Evolutionary conservation across 345 rosid genomes (phyloP).

Genomic region (Eucalyptus pumila): DNA sequence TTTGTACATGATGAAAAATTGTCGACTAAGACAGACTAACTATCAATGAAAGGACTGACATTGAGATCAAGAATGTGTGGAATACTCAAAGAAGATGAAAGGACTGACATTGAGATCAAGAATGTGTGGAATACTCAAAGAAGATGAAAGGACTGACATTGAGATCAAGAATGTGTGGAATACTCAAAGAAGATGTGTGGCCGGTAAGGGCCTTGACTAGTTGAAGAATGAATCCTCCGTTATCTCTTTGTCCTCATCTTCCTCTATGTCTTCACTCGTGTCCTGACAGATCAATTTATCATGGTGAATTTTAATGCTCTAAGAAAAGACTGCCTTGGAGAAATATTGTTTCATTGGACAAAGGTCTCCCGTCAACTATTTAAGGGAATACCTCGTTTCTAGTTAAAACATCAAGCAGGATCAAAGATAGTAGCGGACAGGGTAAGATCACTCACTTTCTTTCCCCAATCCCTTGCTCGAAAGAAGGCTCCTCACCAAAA

Average conservation of each 20-base stretch:
- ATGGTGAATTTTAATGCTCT: neutral
- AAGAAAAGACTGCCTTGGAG: neutral
- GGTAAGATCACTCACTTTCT: neutral
- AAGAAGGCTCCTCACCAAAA: neutral
- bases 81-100: conserved; percentile 30
- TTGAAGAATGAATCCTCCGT: neutral
- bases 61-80: conserved; percentile 13
- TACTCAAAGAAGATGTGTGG: conserved; percentile 56
- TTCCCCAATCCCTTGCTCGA: neutral
- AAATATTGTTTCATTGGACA: neutral
- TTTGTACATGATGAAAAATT: neutral
- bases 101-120: conserved; percentile 67
- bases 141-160: conserved; percentile 69
- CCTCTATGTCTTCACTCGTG: neutral
- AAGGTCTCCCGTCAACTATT: neutral
- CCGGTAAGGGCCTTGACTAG: neutral
- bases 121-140: too few species aligned
- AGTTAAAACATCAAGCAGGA: neutral
- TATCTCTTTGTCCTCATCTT: conserved; percentile 18
- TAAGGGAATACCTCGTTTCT: neutral
- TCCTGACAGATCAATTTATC: neutral
- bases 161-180: conserved; percentile 94
- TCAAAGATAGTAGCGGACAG: neutral
- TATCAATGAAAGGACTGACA: conserved; percentile 67
- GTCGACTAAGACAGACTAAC: neutral